Conservation (phyloP, 495 filamentous ascomycete species). For the Neurospora discreta region DNA sequence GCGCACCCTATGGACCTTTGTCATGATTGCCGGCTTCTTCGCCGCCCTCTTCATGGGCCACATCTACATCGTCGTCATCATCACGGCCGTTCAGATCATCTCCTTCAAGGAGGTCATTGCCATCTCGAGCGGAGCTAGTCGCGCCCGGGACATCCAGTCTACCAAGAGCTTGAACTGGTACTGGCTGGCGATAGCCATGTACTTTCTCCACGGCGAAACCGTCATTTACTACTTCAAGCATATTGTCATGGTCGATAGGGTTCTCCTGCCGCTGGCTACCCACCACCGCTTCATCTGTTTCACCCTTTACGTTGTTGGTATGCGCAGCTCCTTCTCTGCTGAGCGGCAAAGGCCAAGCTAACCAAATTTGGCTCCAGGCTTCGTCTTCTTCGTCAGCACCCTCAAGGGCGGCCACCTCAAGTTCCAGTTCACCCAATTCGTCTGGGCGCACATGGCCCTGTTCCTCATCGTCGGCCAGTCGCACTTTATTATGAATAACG, state of each 20-base stretch:
- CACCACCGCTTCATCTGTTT: constrained; percentile 99
- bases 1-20: constrained; percentile 92
- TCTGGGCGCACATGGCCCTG: constrained; percentile 98
- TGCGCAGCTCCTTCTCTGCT: constrained; percentile 14
- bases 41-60: constrained; percentile 84
- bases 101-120: constrained; percentile 99
- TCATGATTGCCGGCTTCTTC: constrained; percentile 96
- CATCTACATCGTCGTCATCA: constrained; percentile 87
- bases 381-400: constrained; percentile 97
- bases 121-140: constrained; percentile 87
- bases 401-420: constrained; percentile 90
- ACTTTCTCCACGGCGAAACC: constrained; percentile 96
- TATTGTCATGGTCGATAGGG: constrained; percentile 86
- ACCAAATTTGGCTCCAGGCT: constrained; percentile 45
- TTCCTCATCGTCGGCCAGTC: constrained; percentile 97
- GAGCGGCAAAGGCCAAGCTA: background rate
- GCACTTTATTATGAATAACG: constrained; percentile 99
- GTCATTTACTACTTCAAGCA: constrained; percentile 99
- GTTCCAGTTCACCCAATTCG: constrained; percentile 98
- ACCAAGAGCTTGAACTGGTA: constrained; percentile 98
- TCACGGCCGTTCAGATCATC: constrained; percentile 88
- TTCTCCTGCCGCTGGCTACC: constrained; percentile 84
- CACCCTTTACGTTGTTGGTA: constrained; percentile 92
- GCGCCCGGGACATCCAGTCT: constrained; percentile 80
- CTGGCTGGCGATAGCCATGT: constrained; percentile 97